Percentiles rank a stretch among this genome's conserved stretches.
These are phyloP conservation scores for Colletotrichum lindemuthianum DNA, from an alignment of 2,329 filamentous ascomycete genomes.

Conservation along the genomic window DNA sequence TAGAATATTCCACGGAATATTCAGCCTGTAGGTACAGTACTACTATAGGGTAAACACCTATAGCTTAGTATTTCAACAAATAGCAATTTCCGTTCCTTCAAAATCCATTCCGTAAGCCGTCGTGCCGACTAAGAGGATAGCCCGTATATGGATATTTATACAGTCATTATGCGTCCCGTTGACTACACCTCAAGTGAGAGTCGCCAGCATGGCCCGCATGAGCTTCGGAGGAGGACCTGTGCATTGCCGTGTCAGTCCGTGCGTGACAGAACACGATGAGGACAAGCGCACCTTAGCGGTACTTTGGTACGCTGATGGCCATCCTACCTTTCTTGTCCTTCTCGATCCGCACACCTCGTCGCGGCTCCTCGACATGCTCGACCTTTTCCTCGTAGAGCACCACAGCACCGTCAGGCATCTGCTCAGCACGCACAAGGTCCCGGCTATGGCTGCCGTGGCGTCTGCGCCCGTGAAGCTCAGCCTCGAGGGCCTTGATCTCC, in stretches of 20 bases:
- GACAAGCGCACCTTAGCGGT: conserved; percentile 65
- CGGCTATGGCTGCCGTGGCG: conserved; percentile 49
- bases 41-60: too few species aligned
- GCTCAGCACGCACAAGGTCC: conserved; percentile 66
- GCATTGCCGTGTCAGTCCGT: conserved; percentile 39
- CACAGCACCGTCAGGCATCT: conserved; percentile 68
- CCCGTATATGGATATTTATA: conserved; percentile 15
- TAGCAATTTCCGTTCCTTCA: conserved; percentile 12
- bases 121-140: not conserved
- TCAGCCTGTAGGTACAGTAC: too few species aligned
- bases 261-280: conserved; percentile 13
- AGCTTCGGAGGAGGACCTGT: conserved; percentile 72
- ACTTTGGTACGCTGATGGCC: conserved; percentile 82
- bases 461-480: conserved; percentile 58
- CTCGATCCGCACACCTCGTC: conserved; percentile 75
- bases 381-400: conserved; percentile 71
- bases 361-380: conserved; percentile 63
- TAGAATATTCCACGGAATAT: too few species aligned
- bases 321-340: conserved; percentile 97
- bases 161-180: not conserved
- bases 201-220: conserved; percentile 76
- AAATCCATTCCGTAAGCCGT: conserved; percentile 9
- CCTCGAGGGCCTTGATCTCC: conserved; percentile 78
- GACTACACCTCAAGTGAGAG: conserved; percentile 64
- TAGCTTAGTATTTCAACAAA: too few species aligned